phyloP scores from a whole-genome alignment of 129 eudicot species.

The Escallonia rubra region DNA sequence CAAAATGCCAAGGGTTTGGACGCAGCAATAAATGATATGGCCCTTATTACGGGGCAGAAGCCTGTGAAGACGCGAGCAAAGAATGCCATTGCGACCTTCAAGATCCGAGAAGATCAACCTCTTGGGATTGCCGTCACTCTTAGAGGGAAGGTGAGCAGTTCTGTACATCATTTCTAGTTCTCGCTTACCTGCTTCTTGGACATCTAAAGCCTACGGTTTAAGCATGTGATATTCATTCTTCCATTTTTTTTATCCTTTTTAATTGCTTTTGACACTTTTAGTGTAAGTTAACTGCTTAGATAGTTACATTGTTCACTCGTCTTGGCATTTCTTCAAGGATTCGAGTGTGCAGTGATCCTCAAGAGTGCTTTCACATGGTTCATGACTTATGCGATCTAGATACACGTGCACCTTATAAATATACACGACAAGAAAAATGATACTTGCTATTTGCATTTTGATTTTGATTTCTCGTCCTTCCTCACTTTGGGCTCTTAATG shows the following conservation, averaged over 20 bases:
- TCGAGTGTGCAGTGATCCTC: too few relatives aligned
- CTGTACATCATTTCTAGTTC: not conserved
- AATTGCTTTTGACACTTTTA: not conserved
- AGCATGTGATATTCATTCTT: not conserved
- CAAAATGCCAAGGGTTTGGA: constrained; percentile 92
- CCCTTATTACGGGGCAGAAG: constrained; percentile 87
- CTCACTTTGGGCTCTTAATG: not conserved
- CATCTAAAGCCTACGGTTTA: not conserved
- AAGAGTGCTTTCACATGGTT: too few relatives aligned
- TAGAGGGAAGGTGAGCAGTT: constrained; percentile 68
- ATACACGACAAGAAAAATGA: too few relatives aligned
- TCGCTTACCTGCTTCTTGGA: not conserved
- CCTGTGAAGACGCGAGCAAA: constrained; percentile 90
- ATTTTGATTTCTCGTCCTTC: not conserved
- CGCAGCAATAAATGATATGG: constrained; percentile 82
- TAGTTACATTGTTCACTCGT: too few relatives aligned
- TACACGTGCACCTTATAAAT: too few relatives aligned
- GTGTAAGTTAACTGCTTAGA: not conserved
- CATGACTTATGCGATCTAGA: too few relatives aligned
- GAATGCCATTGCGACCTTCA: constrained; percentile 87
- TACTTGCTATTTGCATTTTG: not conserved
- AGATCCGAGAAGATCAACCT: constrained; percentile 72
- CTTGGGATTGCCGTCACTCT: constrained; percentile 90
- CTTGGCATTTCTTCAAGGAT: too few relatives aligned
- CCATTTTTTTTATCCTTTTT: not conserved